phyloP scores from a whole-genome alignment of 192 early-diverging fungal genomes.

The Linnemannia zychae region DNA sequence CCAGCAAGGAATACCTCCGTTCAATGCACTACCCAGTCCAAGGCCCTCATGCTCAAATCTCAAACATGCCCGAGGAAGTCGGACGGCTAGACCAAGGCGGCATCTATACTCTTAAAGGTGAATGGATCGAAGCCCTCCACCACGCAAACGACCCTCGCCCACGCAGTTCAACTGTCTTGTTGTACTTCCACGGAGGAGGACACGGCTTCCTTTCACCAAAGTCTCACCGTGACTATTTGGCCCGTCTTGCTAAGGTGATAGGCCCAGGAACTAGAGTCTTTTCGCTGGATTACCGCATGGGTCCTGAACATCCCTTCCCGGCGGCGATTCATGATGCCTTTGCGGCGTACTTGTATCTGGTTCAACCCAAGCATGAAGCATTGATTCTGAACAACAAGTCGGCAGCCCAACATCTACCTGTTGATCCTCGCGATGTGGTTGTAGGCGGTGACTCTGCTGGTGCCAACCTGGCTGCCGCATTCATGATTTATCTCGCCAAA shows the following conservation, averaged over 20 bases:
- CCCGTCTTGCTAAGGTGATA: slow-evolving; percentile 23
- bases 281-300: slow-evolving; percentile 82
- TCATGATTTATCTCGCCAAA: slow-evolving; percentile 34
- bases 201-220: slow-evolving; percentile 35
- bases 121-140: slow-evolving; percentile 36
- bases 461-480: slow-evolving; percentile 69
- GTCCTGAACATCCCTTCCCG: slow-evolving; percentile 87
- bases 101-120: slow-evolving; percentile 25
- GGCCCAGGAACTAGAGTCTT: slow-evolving; percentile 42
- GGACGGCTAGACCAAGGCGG: slow-evolving; percentile 22
- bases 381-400: slow-evolving; percentile 41
- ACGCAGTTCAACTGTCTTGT: slow-evolving; percentile 16
- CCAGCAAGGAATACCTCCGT: slow-evolving; percentile 29
- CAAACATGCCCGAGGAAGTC: slow-evolving; percentile 46
- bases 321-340: slow-evolving; percentile 87
- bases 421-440: slow-evolving; percentile 68
- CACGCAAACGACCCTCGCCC: slow-evolving; percentile 23
- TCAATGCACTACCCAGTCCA: slow-evolving; percentile 32
- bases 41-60: neutral
- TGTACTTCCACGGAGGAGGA: slow-evolving; percentile 49
- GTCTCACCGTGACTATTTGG: slow-evolving; percentile 26
- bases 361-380: slow-evolving; percentile 61
- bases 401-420: slow-evolving; percentile 25
- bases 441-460: slow-evolving; percentile 81
- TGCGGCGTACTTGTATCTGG: slow-evolving; percentile 77